Evolutionary conservation across 306 rosid species (phyloP).

Genomic region (Fragaria nilgerrensis): DNA sequence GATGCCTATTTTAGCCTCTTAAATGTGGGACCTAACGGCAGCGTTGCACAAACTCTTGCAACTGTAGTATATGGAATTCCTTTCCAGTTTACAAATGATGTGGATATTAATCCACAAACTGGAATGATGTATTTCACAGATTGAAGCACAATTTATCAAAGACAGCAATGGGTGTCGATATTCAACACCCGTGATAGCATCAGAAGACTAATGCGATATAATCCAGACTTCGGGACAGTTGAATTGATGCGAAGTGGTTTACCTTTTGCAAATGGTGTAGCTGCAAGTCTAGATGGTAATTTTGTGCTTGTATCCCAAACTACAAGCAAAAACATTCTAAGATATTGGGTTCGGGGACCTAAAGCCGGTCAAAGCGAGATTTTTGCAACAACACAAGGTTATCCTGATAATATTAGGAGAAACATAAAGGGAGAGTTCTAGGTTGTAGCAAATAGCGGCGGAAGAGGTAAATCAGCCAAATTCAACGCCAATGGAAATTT

Average conservation of each 20-base stretch:
- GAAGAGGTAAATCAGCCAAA: not conserved
- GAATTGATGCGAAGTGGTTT: not conserved
- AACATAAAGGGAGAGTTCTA: not conserved
- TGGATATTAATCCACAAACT: conserved; percentile 41
- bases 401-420: not conserved
- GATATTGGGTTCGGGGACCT: not conserved
- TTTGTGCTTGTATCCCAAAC: not conserved
- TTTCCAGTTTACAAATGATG: conserved; percentile 40
- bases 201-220: conserved; percentile 24
- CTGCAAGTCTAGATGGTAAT: not conserved
- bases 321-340: not conserved
- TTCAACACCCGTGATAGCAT: conserved; percentile 39
- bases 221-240: rapidly evolving
- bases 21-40: conserved; percentile 36
- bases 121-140: conserved; percentile 32
- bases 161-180: conserved; percentile 33
- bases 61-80: conserved; percentile 37
- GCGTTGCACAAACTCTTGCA: conserved; percentile 34
- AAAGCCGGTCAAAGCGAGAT: not conserved
- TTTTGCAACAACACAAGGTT: not conserved
- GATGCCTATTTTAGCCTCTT: conserved; percentile 59
- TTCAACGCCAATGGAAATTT: not conserved
- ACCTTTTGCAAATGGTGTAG: not conserved
- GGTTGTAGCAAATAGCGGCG: not conserved
- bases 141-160: conserved; percentile 23